Conservation (phyloP, 2,329 filamentous ascomycete genomes). For the Penicillium sp. region DNA sequence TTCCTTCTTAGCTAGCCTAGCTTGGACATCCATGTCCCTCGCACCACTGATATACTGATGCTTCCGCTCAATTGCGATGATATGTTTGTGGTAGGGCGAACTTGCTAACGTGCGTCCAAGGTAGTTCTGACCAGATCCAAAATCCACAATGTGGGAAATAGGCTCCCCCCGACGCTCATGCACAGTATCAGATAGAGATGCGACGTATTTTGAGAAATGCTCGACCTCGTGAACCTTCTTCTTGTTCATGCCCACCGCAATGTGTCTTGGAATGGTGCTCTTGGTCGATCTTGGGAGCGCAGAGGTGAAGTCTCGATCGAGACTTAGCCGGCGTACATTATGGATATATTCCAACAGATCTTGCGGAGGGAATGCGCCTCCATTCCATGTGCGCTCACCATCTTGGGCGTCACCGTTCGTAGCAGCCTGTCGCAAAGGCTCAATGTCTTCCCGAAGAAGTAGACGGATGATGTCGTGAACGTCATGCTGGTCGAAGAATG, state of each 20-base stretch:
- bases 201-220: slow-evolving; percentile 83
- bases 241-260: slow-evolving; percentile 87
- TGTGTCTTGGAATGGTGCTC: slow-evolving; percentile 61
- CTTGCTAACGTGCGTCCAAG: slow-evolving; percentile 83
- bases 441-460: slow-evolving; percentile 73
- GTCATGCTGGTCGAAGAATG: slow-evolving; percentile 69
- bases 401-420: not conserved
- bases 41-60: slow-evolving; percentile 84
- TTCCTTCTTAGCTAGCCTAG: slow-evolving; percentile 70
- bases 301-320: slow-evolving; percentile 61
- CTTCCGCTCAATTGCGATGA: slow-evolving; percentile 86
- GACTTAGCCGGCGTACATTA: slow-evolving; percentile 66
- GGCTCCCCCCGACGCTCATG: slow-evolving; percentile 43
- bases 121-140: slow-evolving; percentile 96
- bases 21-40: slow-evolving; percentile 77
- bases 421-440: slow-evolving; percentile 32
- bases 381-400: slow-evolving; percentile 40
- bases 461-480: slow-evolving; percentile 77
- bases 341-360: slow-evolving; percentile 70
- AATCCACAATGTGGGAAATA: slow-evolving; percentile 88
- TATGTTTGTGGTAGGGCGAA: slow-evolving; percentile 77
- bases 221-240: slow-evolving; percentile 95
- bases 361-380: slow-evolving; percentile 45
- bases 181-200: slow-evolving; percentile 61
- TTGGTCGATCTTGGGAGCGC: slow-evolving; percentile 23